Evolutionary conservation across 1,139 yeast genomes (phyloP), one percentile per base, ranked within the genome.

Genomic region (Blastobotrys indianensis): DNA sequence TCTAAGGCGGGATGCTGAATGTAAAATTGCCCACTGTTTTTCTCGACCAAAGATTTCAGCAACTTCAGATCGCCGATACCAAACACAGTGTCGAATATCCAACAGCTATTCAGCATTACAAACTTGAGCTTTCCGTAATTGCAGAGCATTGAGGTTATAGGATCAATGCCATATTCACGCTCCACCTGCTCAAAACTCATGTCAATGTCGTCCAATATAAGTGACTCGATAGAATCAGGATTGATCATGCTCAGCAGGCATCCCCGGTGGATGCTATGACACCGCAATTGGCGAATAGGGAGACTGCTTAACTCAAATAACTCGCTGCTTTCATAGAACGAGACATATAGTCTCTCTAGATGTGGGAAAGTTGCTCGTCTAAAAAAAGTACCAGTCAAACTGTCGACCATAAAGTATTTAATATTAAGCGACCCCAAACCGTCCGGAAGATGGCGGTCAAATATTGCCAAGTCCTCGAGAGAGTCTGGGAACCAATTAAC

Each of bases 381-480:
- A 17, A 37, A 25, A 2, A 37, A 16, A 11, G 23, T 7, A 2
- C 45, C 45, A 2, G 32, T n/a, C 28, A 37, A 16, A 20, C 33
- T 23, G 20, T 42, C 37, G 11, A 23, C 32, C 36, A 42, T 37
- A 8, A 42, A 23, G 16, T 42, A 42, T n/a, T 28, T 17, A 2
- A 42, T 32, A 32, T 37, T 20, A 4, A 41, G 8, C 11, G 20
- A 12, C 11, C 37, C 41, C 15, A 31, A 9, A 8, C n/a, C 33
- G 6, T 30, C 33, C 8, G 11, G 6, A 1, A 5, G 25, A 12
- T 12, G 9, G 16, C 41, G 15, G 5, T 32, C 36, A 17, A 37
- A 42, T 20, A 42, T 9, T 31, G 41, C 45, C 23, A 42, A 16
- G 23, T 42, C 41, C 17, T 37, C 29, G 11, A 42, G 41, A 9